phyloP scores from a whole-genome alignment of 345 rosid species.

The Lepidium aucheri region DNA sequence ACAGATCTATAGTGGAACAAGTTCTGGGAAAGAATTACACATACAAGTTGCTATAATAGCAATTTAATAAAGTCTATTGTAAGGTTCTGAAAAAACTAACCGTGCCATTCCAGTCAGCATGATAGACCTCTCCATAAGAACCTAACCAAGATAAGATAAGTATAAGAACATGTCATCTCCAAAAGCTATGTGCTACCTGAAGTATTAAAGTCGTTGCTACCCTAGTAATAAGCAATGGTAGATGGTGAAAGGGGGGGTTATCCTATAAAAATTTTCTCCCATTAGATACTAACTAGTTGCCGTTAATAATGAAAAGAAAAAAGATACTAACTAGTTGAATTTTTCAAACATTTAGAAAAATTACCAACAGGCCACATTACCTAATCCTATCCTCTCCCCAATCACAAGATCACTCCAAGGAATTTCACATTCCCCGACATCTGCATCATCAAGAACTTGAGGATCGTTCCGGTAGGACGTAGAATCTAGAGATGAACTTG shows the following conservation, averaged over 20 bases:
- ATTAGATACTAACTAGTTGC: slow-evolving; percentile 1
- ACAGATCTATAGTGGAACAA: not conserved
- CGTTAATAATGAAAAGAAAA: not conserved
- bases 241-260: not conserved
- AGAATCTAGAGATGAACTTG: slow-evolving; percentile 56
- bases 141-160: slow-evolving; percentile 38
- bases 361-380: slow-evolving; percentile 36
- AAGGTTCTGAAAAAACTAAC: slow-evolving; percentile 43
- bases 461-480: slow-evolving; percentile 39
- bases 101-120: slow-evolving; percentile 98
- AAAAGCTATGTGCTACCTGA: slow-evolving; percentile 5
- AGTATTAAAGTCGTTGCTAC: not conserved
- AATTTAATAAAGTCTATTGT: slow-evolving; percentile 3
- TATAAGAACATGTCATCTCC: slow-evolving; percentile 11
- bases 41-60: not conserved
- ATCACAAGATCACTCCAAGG: slow-evolving; percentile 94
- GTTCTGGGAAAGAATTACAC: not conserved
- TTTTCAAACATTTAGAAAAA: not conserved
- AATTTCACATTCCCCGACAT: slow-evolving; percentile 93
- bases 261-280: not conserved
- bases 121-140: slow-evolving; percentile 98
- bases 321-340: not conserved
- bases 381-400: slow-evolving; percentile 99
- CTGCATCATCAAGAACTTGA: slow-evolving; percentile 80
- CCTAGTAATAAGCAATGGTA: not conserved